Percentiles rank a stretch among this genome's conserved stretches.
Conservation (phyloP, 176 grass and related monocot species). For the Otatea glauca region DNA sequence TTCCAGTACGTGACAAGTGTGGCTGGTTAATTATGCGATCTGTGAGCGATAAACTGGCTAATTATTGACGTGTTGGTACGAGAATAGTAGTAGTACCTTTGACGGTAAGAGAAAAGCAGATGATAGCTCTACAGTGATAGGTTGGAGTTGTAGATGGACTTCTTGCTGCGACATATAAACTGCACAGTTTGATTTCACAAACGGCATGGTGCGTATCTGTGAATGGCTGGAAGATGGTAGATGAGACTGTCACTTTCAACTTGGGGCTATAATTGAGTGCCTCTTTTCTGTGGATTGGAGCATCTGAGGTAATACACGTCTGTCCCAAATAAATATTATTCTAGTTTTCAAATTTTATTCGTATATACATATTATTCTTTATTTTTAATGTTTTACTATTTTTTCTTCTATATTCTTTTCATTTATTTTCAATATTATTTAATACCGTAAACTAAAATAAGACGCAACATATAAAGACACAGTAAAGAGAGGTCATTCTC, state of each 20-base stretch:
- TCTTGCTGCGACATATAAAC: not conserved
- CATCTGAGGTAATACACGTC: not conserved
- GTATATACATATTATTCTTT: too few species aligned
- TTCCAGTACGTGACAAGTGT: constrained; percentile 14
- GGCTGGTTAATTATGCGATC: not conserved
- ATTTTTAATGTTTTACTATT: too few species aligned
- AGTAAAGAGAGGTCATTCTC: too few species aligned
- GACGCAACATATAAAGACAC: too few species aligned
- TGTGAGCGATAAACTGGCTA: not conserved
- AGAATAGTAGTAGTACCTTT: not conserved
- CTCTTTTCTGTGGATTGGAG: not conserved
- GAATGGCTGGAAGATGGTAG: not conserved
- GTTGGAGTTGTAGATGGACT: not conserved
- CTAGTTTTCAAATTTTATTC: too few species aligned
- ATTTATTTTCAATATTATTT: too few species aligned
- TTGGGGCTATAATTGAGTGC: not conserved
- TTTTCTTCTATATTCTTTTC: too few species aligned
- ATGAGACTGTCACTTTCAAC: not conserved
- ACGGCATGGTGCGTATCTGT: not conserved
- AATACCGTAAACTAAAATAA: too few species aligned
- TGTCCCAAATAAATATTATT: too few species aligned
- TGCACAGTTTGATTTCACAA: not conserved
- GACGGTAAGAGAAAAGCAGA: not conserved
- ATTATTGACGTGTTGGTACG: not conserved
- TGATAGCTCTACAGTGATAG: not conserved